A percentile compares a stretch with the other conserved stretches of the same genome.
Conservation (phyloP, 2,329 filamentous ascomycete genomes). For the Hypoxylon sp. region DNA sequence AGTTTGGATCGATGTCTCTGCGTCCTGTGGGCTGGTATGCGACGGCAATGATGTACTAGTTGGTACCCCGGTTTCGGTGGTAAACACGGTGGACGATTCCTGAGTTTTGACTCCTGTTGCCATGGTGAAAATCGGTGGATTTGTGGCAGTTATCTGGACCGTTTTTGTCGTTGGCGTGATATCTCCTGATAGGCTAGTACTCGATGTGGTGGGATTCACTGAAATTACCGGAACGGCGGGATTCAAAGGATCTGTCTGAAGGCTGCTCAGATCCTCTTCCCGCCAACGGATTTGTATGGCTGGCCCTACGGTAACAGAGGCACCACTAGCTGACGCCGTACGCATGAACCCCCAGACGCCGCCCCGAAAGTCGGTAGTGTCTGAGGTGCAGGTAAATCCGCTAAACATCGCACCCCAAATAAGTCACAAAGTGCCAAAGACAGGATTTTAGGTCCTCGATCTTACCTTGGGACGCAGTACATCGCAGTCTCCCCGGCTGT, state of each 20-base stretch:
- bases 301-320: conserved; percentile 49
- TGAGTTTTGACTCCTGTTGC: background rate
- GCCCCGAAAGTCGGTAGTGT: conserved; percentile 57
- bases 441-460: background rate
- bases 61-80: background rate
- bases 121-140: background rate
- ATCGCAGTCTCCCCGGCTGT: conserved; percentile 51
- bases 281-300: conserved; percentile 58
- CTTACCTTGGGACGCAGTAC: conserved; percentile 53
- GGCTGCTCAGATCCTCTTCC: conserved; percentile 51
- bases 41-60: background rate
- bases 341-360: conserved; percentile 55
- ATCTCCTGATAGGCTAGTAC: background rate
- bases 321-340: conserved; percentile 7
- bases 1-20: background rate
- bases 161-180: background rate
- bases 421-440: background rate
- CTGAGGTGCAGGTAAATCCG: conserved; percentile 57
- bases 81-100: background rate
- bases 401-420: conserved; percentile 32
- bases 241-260: conserved; percentile 56
- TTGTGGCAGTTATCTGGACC: background rate
- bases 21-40: background rate
- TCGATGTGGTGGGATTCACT: background rate
- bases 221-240: conserved; percentile 38